phyloP scores from a whole-genome alignment of 257 asterid species.

The Rhazya stricta region DNA sequence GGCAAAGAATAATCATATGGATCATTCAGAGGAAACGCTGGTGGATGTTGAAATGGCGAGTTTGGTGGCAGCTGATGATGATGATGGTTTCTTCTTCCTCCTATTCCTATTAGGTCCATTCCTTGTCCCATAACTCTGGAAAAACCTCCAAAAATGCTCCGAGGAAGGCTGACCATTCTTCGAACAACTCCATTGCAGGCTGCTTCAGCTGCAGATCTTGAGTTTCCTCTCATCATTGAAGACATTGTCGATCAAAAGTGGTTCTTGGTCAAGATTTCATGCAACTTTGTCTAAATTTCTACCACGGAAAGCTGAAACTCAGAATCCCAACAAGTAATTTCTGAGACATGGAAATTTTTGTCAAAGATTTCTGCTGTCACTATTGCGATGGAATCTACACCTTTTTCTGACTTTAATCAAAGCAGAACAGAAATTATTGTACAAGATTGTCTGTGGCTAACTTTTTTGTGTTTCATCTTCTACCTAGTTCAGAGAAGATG shows the following conservation, averaged over 20 bases:
- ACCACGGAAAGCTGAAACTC: neutral
- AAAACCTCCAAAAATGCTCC: slow-evolving; percentile 50
- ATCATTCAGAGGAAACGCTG: slow-evolving; percentile 29
- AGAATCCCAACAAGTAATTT: slow-evolving; percentile 17
- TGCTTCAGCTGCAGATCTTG: slow-evolving; percentile 43
- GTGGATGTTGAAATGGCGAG: slow-evolving; percentile 34
- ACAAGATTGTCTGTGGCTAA: slow-evolving; percentile 6
- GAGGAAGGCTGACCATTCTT: slow-evolving; percentile 59
- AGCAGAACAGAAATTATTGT: slow-evolving; percentile 11
- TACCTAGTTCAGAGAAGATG: neutral
- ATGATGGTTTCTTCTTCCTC: slow-evolving; percentile 33
- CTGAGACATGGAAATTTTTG: neutral
- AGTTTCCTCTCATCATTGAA: slow-evolving; percentile 31
- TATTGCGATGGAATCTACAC: neutral
- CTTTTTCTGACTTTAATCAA: slow-evolving; percentile 10
- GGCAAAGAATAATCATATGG: slow-evolving; percentile 16
- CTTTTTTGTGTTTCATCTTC: neutral
- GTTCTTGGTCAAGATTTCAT: neutral
- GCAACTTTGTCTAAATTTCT: neutral
- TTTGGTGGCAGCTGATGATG: slow-evolving; percentile 27
- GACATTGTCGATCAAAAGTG: slow-evolving; percentile 6
- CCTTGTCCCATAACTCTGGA: slow-evolving; percentile 69
- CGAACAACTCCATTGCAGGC: slow-evolving; percentile 36
- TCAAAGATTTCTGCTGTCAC: slow-evolving; percentile 16
- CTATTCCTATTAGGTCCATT: slow-evolving; percentile 37